Evolutionary conservation across 208 protist genomes (phyloP), one percentile per base, ranked within the genome.

Genomic region (Crithidia acanthocephali): DNA sequence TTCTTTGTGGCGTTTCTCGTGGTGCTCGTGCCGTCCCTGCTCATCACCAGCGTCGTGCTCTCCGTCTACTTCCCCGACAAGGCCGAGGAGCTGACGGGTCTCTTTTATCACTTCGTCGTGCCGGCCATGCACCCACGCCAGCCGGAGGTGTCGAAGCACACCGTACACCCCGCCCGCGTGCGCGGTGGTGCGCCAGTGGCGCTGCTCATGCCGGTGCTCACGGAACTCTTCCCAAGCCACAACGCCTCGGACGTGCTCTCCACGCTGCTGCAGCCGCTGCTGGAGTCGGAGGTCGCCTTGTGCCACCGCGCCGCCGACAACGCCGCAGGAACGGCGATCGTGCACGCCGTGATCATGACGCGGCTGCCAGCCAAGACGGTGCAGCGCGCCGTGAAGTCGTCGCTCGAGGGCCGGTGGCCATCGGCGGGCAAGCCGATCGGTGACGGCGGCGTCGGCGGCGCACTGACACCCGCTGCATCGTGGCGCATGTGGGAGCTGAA

Each of bases 401-500:
- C 35, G 10, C 40, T 51, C 40, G 35, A 25, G n/a, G 27, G 22
- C 16, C n/a, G 33, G 56, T 30, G 20, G 30, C 11, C 56, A 8
- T 9, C 22, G n/a, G 56, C 42, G 5, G 56, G 56, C 16, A 33
- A 13, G 56, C 15, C 35, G 30, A n/a, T 61, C 2, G 56, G 56
- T n/a, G 56, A 30, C 30, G 35, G 33, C 33, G 56, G 35, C 22
- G n/a, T 4, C n/a, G 56, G 56, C 7, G 56, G 33, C 2, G 56
- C 11, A 8, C 16, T 61, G 56, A 61, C 56, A n/a, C 56, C 56
- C 20, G 37, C 37, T 13, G 27, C 20, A 23, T 18, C 28, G 59
- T 65, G 59, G 59, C 44, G 44, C 42, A 32, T 18, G 61, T 67
- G 61, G 61, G 23, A 32, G 64, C 51, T 69, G 37, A 59, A 18